Base-by-base conservation (phyloP, 192 early-diverging fungal species). In the Dissophora globulifera region DNA sequence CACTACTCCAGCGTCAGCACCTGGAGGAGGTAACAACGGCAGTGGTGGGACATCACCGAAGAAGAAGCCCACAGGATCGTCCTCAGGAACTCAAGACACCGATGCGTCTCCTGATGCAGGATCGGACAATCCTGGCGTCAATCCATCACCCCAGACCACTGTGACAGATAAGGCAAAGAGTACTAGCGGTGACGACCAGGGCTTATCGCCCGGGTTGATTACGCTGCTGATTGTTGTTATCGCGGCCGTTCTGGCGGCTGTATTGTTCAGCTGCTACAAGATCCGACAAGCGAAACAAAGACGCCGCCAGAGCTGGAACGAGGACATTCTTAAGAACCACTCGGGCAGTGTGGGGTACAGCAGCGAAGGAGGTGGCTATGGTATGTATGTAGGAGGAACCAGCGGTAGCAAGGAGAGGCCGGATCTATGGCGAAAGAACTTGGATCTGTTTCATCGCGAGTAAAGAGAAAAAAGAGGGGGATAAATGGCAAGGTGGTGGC, bases 401-500 rank as follows among this genome's bases (percentile, higher is more conserved):
- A 13, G 31, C 25, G 20, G 33, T 25, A 32, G 62, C 7, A 63
- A 74, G 49, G 69, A 64, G 22, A 72, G 29, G 30, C 54, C 69
- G 3, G 63, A 67, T n/a, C 35, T 67, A 6, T 76, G 56, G 56
- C 20, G 63, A 27, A 76, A 76, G 72, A 65, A 64, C 62, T 43
- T 75, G 31, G 70, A 65, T 40, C 32, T 75, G 72, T 67, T 56
- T 67, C 62, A 62, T 76, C 72, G 72, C 22, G 50, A 30, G 38
- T 75, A 40, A 45, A 50, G 10, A 22, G 30, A 33, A 10, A 40
- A 41, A 9, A 5, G 20, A 2, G 11, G 33, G 26, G 30, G 42
- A 50, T 16, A 53, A n/a, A n/a, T n/a, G n/a, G n/a, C n/a, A n/a
- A n/a, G n/a, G n/a, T n/a, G n/a, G n/a, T n/a, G n/a, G n/a, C n/a